Percentiles rank a stretch among this genome's conserved stretches.
These are phyloP conservation scores for Daldinia childiae DNA, from an alignment of 495 filamentous ascomycete species.

Conservation along the genomic window DNA sequence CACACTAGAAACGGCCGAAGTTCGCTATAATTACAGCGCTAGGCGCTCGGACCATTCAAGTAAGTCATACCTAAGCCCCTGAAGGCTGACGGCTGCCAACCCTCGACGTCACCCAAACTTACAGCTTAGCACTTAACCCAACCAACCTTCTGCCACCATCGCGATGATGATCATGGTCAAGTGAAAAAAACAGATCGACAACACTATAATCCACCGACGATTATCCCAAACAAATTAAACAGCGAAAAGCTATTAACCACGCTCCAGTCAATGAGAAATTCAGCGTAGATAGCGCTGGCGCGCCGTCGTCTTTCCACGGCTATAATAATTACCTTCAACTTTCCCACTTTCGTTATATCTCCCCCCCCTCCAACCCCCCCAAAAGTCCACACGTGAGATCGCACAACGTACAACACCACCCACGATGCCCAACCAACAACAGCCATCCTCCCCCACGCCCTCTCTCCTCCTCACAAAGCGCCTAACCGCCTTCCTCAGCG, in stretches of 20 bases:
- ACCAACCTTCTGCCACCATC: background rate
- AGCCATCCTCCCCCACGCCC: constrained; percentile 46
- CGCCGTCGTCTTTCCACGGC: constrained; percentile 2
- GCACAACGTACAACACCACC: constrained; percentile 9
- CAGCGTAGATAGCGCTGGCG: background rate
- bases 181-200: background rate
- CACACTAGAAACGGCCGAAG: background rate
- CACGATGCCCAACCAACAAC: constrained; percentile 31
- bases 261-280: background rate
- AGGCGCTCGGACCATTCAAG: constrained; percentile 33
- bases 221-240: background rate
- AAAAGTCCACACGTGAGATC: background rate
- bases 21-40: background rate
- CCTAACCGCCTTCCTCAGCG: constrained; percentile 59
- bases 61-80: constrained; percentile 31
- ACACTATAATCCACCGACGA: background rate
- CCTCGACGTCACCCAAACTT: constrained; percentile 30
- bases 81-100: too few species aligned
- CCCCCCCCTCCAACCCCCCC: background rate
- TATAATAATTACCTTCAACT: background rate
- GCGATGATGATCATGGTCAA: background rate
- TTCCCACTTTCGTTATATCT: constrained; percentile 1
- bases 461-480: constrained; percentile 60
- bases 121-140: background rate
- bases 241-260: background rate